phyloP scores from a whole-genome alignment of 768 basidiomycete genomes.

The Cantharellus anzutake region DNA sequence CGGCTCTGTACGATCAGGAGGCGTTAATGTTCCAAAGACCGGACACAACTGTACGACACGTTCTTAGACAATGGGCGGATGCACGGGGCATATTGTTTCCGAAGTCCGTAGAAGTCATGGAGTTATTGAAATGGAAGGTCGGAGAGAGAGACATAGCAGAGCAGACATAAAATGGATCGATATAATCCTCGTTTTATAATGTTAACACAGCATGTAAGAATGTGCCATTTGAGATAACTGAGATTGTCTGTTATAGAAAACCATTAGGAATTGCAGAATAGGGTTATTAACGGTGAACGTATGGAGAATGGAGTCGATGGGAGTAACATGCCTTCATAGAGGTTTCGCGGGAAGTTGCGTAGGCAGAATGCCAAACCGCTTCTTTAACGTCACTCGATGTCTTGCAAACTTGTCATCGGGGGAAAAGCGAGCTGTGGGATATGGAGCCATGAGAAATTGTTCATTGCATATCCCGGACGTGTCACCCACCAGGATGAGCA shows the following conservation, averaged over 20 bases:
- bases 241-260: no score
- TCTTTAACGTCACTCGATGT: constrained; percentile 94
- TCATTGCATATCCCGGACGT: neutral
- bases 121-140: neutral
- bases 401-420: constrained; percentile 99
- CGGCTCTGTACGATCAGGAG: neutral
- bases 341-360: constrained; percentile 84
- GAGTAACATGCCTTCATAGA: constrained; percentile 28
- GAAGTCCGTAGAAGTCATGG: neutral
- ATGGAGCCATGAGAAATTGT: neutral
- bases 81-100: neutral
- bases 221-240: no score
- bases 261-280: no score
- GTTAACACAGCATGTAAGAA: no score
- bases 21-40: neutral
- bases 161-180: neutral
- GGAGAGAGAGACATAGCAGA: neutral
- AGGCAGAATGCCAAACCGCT: constrained; percentile 71
- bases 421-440: constrained; percentile 70
- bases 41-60: neutral
- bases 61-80: neutral
- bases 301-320: no score
- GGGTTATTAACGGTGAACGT: no score
- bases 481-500: constrained; percentile 71
- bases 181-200: no score